Conservation (phyloP, 1,139 yeast genomes). For the Candida sp. region DNA sequence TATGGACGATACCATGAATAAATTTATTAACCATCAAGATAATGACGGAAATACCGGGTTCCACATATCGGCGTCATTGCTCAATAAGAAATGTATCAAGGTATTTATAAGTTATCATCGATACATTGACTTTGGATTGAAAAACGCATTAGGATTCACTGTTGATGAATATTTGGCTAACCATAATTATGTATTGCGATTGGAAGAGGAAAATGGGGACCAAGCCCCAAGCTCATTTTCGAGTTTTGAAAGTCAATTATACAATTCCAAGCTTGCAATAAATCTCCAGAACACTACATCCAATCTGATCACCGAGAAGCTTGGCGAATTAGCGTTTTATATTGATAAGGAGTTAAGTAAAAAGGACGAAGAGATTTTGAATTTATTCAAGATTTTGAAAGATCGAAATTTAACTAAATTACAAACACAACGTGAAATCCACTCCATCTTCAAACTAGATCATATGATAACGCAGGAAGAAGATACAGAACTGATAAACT, state of each 20-base stretch:
- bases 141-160: constrained; percentile 68
- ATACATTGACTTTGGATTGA: constrained; percentile 53
- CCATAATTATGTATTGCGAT: constrained; percentile 27
- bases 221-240: constrained; percentile 4
- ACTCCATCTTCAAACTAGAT: constrained; percentile 36
- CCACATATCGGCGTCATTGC: constrained; percentile 75
- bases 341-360: constrained; percentile 40
- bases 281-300: constrained; percentile 33
- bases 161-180: constrained; percentile 67
- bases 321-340: constrained; percentile 36
- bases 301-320: constrained; percentile 34
- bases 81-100: constrained; percentile 72
- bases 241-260: constrained; percentile 33
- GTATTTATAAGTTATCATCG: constrained; percentile 73
- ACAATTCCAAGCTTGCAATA: constrained; percentile 35
- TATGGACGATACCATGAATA: constrained; percentile 42
- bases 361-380: constrained; percentile 32
- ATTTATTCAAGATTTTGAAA: constrained; percentile 25
- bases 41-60: constrained; percentile 84
- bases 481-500: constrained; percentile 10
- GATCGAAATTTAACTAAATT: constrained; percentile 25
- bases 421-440: constrained; percentile 29
- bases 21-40: constrained; percentile 78
- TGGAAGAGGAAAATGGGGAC: constrained; percentile 11
- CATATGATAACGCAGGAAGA: constrained; percentile 23